Evolutionary conservation across 2,329 filamentous ascomycete species (phyloP), one percentile per base, ranked within the genome.

Genomic region (Hyphodiscus sp.): DNA sequence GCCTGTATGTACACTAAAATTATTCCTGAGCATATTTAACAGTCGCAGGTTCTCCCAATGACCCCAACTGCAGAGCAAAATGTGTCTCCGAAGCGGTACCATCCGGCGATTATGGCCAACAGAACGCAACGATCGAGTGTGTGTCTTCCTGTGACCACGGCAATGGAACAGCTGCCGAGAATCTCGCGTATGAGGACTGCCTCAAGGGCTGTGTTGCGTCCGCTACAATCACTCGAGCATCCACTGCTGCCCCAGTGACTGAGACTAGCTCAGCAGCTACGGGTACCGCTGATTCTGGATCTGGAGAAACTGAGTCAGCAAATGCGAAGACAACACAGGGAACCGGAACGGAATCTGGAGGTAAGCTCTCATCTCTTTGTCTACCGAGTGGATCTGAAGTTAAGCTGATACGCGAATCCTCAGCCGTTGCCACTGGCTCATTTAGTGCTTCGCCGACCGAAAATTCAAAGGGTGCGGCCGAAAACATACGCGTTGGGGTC

Each of bases 91-190:
- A 29, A 13, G 41, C 23, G 16, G 23, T 26, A 8, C 23, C 23
- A 26, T 30, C 19, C 13, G 53, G 47, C 11, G 45, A 51, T 18
- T 46, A 30, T 30, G 44, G 29, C 18, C 33, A 45, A 20, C 45
- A 47, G 20, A 58, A 56, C 30, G 18, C 42, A 16, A 51, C 49
- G 18, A 51, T 51, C 43, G 48, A 38, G 4, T 58, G 56, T 41
- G 50, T 60, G 29, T 15, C 15, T 33, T 45, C 41, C 11, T 60
- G 58, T 48, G 19, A 46, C n/a, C 49, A 56, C 26, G 59, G 59
- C 6, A 53, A 61, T 19, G 59, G 59, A n/a, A 56, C 53, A n/a
- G 49, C 55, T 1, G 10, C 55, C 13, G 59, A 52, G 8, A 56
- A 59, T 42, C n/a, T 48, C 8, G 48, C 46, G 2, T 61, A 53